Evolutionary conservation across 495 filamentous ascomycete genomes (phyloP).

Genomic region (Xylaria venustula): DNA sequence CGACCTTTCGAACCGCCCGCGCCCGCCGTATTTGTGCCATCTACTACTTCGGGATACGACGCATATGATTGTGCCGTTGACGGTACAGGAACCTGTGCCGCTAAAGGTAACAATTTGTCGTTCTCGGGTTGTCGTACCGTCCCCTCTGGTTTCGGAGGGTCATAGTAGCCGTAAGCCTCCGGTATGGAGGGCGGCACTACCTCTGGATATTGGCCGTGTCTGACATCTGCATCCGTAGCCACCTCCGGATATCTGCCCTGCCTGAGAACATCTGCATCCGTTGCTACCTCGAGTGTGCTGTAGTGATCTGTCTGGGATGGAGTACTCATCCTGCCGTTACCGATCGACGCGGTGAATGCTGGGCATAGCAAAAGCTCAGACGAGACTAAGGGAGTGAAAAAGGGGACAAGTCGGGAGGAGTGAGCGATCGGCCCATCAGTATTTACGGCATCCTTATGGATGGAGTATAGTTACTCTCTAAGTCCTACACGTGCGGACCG

Average conservation of each 20-base stretch:
- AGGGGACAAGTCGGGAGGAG: not conserved
- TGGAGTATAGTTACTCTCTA: too few species aligned
- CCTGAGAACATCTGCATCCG: conserved; percentile 14
- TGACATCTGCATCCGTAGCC: conserved; percentile 14
- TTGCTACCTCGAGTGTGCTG: conserved; percentile 28
- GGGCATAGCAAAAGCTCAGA: not conserved
- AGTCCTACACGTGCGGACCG: too few species aligned
- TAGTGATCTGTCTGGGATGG: conserved; percentile 23
- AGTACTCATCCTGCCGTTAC: conserved; percentile 20
- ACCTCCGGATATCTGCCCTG: conserved; percentile 10
- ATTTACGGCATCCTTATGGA: too few species aligned
- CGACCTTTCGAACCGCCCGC: not conserved
- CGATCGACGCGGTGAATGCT: not conserved
- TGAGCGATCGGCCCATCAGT: not conserved
- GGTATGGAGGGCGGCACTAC: conserved; percentile 1
- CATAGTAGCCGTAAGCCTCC: conserved; percentile 7
- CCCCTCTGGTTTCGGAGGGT: not conserved
- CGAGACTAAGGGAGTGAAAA: not conserved
- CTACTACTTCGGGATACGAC: conserved; percentile 16
- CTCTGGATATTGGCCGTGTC: conserved; percentile 8
- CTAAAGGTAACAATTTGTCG: not conserved
- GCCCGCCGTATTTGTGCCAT: conserved; percentile 2
- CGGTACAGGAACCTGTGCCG: conserved; percentile 1
- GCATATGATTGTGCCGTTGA: not conserved
- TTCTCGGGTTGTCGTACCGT: not conserved